Conservation (phyloP, 2,329 filamentous ascomycete genomes). For the Fusarium sp. region DNA sequence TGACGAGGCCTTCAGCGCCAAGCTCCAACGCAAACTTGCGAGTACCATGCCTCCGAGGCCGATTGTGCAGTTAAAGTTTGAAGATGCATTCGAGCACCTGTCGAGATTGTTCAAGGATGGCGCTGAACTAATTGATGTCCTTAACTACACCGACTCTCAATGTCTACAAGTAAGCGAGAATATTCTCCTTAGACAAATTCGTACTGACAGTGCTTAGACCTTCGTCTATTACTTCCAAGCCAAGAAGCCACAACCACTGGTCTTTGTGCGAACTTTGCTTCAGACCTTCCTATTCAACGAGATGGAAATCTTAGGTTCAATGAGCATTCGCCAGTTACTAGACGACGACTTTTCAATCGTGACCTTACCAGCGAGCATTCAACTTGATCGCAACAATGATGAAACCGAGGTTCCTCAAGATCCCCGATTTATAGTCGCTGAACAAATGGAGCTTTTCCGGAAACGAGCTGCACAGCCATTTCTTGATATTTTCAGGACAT, state of each 20-base stretch:
- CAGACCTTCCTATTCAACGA: slow-evolving; percentile 80
- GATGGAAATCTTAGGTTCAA: slow-evolving; percentile 73
- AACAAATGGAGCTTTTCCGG: slow-evolving; percentile 77
- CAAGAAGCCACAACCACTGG: slow-evolving; percentile 82
- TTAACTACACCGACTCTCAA: slow-evolving; percentile 75
- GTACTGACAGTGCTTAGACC: slow-evolving; percentile 58
- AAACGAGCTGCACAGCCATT: slow-evolving; percentile 75
- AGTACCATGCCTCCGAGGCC: slow-evolving; percentile 94
- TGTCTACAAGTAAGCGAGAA: slow-evolving; percentile 71
- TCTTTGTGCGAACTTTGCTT: slow-evolving; percentile 84
- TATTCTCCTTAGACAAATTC: not conserved
- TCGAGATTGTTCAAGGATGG: slow-evolving; percentile 78
- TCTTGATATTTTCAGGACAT: slow-evolving; percentile 82
- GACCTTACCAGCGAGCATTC: slow-evolving; percentile 75
- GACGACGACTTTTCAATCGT: slow-evolving; percentile 84
- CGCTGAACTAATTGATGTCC: slow-evolving; percentile 72
- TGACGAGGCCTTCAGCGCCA: slow-evolving; percentile 85
- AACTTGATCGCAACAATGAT: slow-evolving; percentile 81
- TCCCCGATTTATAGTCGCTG: slow-evolving; percentile 76
- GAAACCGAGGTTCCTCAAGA: slow-evolving; percentile 79
- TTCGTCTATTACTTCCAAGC: slow-evolving; percentile 81
- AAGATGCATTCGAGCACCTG: slow-evolving; percentile 77
- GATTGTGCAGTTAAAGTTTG: slow-evolving; percentile 80
- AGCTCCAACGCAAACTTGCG: slow-evolving; percentile 89
- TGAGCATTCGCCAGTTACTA: slow-evolving; percentile 78